Base-by-base conservation (phyloP, 768 basidiomycete genomes). In the Naganishia friedmannii region DNA sequence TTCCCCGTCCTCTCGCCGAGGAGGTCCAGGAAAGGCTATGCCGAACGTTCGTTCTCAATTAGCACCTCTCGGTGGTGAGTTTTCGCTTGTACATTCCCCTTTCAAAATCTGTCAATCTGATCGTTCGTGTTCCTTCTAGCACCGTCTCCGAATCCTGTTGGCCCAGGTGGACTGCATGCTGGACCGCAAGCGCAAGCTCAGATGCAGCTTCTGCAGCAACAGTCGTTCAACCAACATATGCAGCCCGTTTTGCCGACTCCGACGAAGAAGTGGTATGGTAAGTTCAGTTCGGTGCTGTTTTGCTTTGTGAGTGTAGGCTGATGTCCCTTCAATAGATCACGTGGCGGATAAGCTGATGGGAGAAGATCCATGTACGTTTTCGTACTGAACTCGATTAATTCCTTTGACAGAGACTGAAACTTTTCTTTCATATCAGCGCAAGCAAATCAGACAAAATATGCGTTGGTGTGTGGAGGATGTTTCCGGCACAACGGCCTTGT, bases 401-500 rank as follows among this genome's bases (percentile, higher is more conserved):
- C n/a, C n/a, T n/a, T n/a, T n/a, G n/a, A n/a, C n/a, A n/a, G n/a
- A n/a, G n/a, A n/a, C n/a, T n/a, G n/a, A n/a, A n/a, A n/a, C n/a
- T n/a, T n/a, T n/a, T n/a, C n/a, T n/a, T 53, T 23, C 45, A 21
- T 6, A 9, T 15, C 32, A 80, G 79, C 79, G n/a, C 78, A 78
- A 71, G 77, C 77, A 0, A 55, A 73, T 12, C 77, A 77, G 26
- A 78, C 73, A 56, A 81, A 79, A 58, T 81, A 75, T 60, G 80
- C 80, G 13, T 69, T 81, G 66, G 80, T 81, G 0, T 81, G 80
- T 68, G 77, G 73, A 8, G 75, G 78, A 56, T 81, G 80, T 70
- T 81, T 81, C 71, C 70, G 78, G 55, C 80, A 81, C 71, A 79
- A 79, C 56, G 80, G 80, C 0, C 57, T 81, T n/a, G 76, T 81